A percentile compares a stretch with the other conserved stretches of the same genome.
phyloP scores from a whole-genome alignment of 495 filamentous ascomycete species.

The Neurospora sp. region DNA sequence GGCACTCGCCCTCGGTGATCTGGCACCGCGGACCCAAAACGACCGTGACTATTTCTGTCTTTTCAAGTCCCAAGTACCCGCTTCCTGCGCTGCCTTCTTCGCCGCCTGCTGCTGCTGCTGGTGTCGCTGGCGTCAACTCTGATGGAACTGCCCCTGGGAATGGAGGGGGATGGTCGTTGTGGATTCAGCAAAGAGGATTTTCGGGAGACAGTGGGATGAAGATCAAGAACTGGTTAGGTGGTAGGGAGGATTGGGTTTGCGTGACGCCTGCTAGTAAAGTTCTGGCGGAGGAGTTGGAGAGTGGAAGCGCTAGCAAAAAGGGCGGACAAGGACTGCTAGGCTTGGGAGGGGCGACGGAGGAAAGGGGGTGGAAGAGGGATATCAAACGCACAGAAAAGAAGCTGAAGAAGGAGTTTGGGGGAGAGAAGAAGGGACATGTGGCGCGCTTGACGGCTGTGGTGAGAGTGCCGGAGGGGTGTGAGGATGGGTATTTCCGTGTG shows the following conservation, averaged over 20 bases:
- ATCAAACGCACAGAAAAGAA: slow-evolving; percentile 50
- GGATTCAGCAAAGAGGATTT: slow-evolving; percentile 58
- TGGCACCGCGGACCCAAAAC: slow-evolving; percentile 56
- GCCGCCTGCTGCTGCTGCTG: neutral
- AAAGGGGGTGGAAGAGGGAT: slow-evolving; percentile 58
- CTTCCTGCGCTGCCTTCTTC: slow-evolving; percentile 34
- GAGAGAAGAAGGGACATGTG: slow-evolving; percentile 34
- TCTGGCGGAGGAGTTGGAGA: slow-evolving; percentile 32
- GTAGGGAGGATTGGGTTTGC: slow-evolving; percentile 50
- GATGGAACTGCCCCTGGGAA: neutral
- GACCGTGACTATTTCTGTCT: slow-evolving; percentile 51
- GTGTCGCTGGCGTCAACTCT: neutral
- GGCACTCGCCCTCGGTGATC: slow-evolving; percentile 52
- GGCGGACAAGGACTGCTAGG: neutral
- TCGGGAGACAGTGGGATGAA: slow-evolving; percentile 60
- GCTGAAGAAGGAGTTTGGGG: slow-evolving; percentile 28
- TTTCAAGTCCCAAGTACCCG: slow-evolving; percentile 39
- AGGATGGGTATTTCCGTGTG: slow-evolving; percentile 58
- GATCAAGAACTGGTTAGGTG: slow-evolving; percentile 47
- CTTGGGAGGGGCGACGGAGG: slow-evolving; percentile 8
- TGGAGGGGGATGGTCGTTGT: slow-evolving; percentile 38
- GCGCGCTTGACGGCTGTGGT: slow-evolving; percentile 52
- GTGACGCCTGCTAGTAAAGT: slow-evolving; percentile 49
- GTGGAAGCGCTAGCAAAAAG: slow-evolving; percentile 19
- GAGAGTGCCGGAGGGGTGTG: slow-evolving; percentile 49